Evolutionary conservation across 768 basidiomycete species (phyloP), one percentile per base, ranked within the genome.

Genomic region (Calocybe indica): DNA sequence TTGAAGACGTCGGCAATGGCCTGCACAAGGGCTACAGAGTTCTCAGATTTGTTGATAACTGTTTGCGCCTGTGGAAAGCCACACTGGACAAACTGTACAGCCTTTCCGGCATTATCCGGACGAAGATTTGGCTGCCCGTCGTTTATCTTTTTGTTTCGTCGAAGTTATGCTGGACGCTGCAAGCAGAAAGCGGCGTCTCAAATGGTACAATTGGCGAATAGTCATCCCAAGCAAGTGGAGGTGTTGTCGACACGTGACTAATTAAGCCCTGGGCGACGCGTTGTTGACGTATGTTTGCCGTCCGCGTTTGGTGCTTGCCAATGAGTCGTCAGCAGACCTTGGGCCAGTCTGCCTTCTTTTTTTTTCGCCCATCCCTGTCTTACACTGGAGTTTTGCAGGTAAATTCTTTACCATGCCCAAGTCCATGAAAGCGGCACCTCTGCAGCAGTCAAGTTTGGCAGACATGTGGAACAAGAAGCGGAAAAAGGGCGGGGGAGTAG

Each of bases 271-370:
- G 1, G 63, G 63, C 63, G 65, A 70, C 72, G 71, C 70, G 71
- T 44, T 74, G 52, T 73, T 63, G 66, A 57, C 55, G 30, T 61
- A 77, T 77, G 75, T 74, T 76, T 71, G 52, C 53, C 31, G 46
- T 58, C 42, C 72, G 72, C 62, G 68, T 63, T 59, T 6, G 31
- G 30, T 47, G 11, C 5, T 15, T 50, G 48, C 45, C 51, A 40
- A 89, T 88, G 85, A 74, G 72, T 45, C 78, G 84, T 59, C 87
- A 90, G 63, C 83, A 82, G 63, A 88, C 87, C 1, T 71, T 90
- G 40, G 82, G 86, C 83, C 49, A 12, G 66, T 22, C 31, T 22
- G 22, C 60, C 15, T 40, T 31, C 31, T 30, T 46, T 13, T 22
- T 36, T 15, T 13, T 13, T 44, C 30, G 1, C 30, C 9, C 34